These are phyloP conservation scores for Pyrenophora graminea DNA, from an alignment of 2,329 filamentous ascomycete species.

Conservation along the genomic window DNA sequence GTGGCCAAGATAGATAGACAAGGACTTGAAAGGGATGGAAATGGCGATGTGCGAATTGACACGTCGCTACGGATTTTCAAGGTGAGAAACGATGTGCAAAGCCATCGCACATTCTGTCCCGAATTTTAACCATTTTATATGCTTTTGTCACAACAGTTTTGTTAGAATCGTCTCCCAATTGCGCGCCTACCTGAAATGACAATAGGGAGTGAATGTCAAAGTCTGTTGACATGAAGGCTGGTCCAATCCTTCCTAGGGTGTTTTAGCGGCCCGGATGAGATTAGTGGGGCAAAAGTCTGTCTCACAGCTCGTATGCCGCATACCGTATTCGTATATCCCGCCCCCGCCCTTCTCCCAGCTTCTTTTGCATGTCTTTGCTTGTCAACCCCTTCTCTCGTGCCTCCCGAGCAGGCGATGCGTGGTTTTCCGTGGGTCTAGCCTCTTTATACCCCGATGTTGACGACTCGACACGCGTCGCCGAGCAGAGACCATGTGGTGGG, in stretches of 20 bases:
- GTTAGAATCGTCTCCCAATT: neutral
- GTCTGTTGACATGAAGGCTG: constrained; percentile 3
- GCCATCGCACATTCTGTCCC: neutral
- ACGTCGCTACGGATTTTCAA: too few species aligned
- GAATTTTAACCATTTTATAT: neutral
- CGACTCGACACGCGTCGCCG: constrained; percentile 17
- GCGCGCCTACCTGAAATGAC: neutral
- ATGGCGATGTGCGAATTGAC: too few species aligned
- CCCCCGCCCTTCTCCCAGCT: neutral
- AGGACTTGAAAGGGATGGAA: too few species aligned
- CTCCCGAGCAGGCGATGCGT: constrained; percentile 26
- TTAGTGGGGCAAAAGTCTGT: too few species aligned
- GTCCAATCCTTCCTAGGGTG: constrained; percentile 2
- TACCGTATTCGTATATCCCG: neutral
- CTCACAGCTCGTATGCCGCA: neutral
- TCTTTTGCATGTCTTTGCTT: constrained; percentile 20
- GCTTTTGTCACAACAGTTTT: neutral
- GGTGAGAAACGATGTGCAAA: too few species aligned
- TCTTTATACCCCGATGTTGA: constrained; percentile 27
- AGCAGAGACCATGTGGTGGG: constrained; percentile 23
- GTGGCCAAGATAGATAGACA: too few species aligned
- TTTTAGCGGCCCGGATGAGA: neutral
- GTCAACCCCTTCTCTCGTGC: constrained; percentile 28
- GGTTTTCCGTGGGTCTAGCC: constrained; percentile 29
- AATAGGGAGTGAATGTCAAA: constrained; percentile 8